phyloP scores from a whole-genome alignment of 371 early-diverging fungal genomes.

The Mycotypha africana region DNA sequence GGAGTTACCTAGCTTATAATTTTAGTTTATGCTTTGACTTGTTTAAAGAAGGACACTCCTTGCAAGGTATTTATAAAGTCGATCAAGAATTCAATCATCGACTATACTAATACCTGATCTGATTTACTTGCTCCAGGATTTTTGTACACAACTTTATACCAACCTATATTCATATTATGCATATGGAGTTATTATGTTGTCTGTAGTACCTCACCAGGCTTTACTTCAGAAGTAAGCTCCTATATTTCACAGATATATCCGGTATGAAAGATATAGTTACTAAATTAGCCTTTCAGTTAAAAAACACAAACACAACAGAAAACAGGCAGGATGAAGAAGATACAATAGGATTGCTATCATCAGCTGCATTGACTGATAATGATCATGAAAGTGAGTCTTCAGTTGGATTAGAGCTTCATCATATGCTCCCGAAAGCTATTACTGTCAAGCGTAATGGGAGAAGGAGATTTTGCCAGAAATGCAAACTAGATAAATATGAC shows the following conservation, averaged over 20 bases:
- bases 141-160: conserved; percentile 29
- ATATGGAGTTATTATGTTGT: conserved; percentile 40
- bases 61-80: conserved; percentile 27
- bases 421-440: conserved; percentile 13
- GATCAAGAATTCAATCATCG: too few species aligned
- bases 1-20: conserved; percentile 36
- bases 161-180: conserved; percentile 30
- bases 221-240: conserved; percentile 25
- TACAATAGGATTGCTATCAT: conserved; percentile 11
- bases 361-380: conserved; percentile 2
- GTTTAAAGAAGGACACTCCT: conserved; percentile 21
- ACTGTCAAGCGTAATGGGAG: conserved; percentile 55
- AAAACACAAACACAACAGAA: conserved; percentile 6
- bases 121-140: conserved; percentile 12
- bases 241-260: too few species aligned
- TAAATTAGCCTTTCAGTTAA: too few species aligned
- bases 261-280: neutral
- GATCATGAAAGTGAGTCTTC: conserved; percentile 3
- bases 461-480: conserved; percentile 57
- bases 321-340: conserved; percentile 11
- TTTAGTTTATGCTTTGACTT: conserved; percentile 22
- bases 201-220: conserved; percentile 38
- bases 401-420: conserved; percentile 1
- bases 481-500: conserved; percentile 58
- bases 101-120: neutral